Conservation (phyloP, 2,329 filamentous ascomycete species). For the Penicillium capsulatum region DNA sequence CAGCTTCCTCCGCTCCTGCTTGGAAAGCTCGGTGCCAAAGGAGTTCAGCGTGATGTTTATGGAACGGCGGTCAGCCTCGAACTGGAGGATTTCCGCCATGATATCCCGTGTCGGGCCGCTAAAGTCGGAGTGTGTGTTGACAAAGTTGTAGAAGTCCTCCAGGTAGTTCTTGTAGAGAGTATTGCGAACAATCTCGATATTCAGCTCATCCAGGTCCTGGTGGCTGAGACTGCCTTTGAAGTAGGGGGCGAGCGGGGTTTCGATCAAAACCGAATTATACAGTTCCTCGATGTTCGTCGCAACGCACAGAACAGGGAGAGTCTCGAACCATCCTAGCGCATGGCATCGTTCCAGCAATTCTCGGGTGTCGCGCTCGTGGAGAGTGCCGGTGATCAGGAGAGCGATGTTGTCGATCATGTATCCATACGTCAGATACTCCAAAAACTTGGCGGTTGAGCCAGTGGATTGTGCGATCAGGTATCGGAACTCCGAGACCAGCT, state of each 20-base stretch:
- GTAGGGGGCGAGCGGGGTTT: slow-evolving; percentile 91
- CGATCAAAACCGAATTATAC: slow-evolving; percentile 95
- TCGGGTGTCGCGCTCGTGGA: slow-evolving; percentile 94
- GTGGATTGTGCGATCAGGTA: slow-evolving; percentile 93
- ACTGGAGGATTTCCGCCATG: slow-evolving; percentile 94
- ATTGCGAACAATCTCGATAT: slow-evolving; percentile 98
- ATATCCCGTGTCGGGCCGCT: slow-evolving; percentile 82
- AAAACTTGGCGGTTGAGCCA: slow-evolving; percentile 86
- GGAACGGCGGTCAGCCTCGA: slow-evolving; percentile 90
- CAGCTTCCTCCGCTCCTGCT: slow-evolving; percentile 90
- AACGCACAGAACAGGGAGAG: slow-evolving; percentile 95
- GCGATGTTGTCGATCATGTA: slow-evolving; percentile 99
- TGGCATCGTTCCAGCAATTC: slow-evolving; percentile 95
- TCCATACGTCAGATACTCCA: slow-evolving; percentile 97
- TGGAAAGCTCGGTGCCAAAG: slow-evolving; percentile 92
- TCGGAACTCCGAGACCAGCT: slow-evolving; percentile 94
- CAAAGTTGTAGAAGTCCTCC: slow-evolving; percentile 93
- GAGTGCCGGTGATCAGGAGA: slow-evolving; percentile 91
- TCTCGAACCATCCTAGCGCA: slow-evolving; percentile 97
- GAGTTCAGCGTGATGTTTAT: slow-evolving; percentile 99
- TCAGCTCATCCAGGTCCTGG: slow-evolving; percentile 95
- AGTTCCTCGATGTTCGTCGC: slow-evolving; percentile 98
- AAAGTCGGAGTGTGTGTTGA: slow-evolving; percentile 84
- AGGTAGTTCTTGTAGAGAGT: slow-evolving; percentile 99
- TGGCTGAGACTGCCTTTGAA: slow-evolving; percentile 97